Percentiles rank a stretch among this genome's conserved stretches.
Evolutionary conservation across 2,329 filamentous ascomycete genomes (phyloP).

Genomic region (Aphanocladium album): DNA sequence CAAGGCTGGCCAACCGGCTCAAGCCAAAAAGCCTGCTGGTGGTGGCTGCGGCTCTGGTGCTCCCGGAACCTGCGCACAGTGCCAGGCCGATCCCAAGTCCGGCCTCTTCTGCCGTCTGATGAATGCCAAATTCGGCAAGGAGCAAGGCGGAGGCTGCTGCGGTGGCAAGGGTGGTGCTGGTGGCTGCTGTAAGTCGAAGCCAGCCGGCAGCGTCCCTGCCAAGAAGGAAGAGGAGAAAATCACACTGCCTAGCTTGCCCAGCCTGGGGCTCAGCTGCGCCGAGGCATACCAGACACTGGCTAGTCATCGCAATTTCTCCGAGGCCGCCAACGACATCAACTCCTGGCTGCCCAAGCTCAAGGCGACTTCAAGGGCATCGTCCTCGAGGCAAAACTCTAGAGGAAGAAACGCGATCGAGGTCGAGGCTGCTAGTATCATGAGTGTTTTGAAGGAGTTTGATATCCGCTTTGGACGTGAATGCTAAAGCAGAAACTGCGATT

Average conservation of each 20-base stretch:
- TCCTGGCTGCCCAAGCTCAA: slow-evolving; percentile 71
- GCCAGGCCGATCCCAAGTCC: slow-evolving; percentile 69
- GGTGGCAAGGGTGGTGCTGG: slow-evolving; percentile 58
- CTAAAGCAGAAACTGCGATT: slow-evolving; percentile 17
- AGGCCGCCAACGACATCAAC: slow-evolving; percentile 67
- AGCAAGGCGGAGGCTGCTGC: slow-evolving; percentile 47
- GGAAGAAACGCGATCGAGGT: slow-evolving; percentile 64
- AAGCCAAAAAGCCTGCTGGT: slow-evolving; percentile 21
- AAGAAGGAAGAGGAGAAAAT: slow-evolving; percentile 26
- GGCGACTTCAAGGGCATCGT: slow-evolving; percentile 42
- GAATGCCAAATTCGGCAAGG: slow-evolving; percentile 57
- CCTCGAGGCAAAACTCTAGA: slow-evolving; percentile 24
- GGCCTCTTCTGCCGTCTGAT: slow-evolving; percentile 80
- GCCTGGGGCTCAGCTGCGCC: slow-evolving; percentile 64
- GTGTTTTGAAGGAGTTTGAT: slow-evolving; percentile 77
- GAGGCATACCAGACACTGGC: slow-evolving; percentile 75
- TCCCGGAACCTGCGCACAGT: slow-evolving; percentile 75
- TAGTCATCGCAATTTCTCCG: slow-evolving; percentile 70
- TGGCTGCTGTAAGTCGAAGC: slow-evolving; percentile 58
- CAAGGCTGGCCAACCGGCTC: slow-evolving; percentile 21
- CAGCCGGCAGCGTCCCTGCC: slow-evolving; percentile 14
- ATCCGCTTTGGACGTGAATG: slow-evolving; percentile 57
- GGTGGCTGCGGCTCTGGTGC: slow-evolving; percentile 58
- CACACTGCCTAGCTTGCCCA: slow-evolving; percentile 32
- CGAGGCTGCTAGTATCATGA: slow-evolving; percentile 80